Base-by-base conservation (phyloP, 176 grass and related monocot species). In the Miscanthus lutarioriparius region DNA sequence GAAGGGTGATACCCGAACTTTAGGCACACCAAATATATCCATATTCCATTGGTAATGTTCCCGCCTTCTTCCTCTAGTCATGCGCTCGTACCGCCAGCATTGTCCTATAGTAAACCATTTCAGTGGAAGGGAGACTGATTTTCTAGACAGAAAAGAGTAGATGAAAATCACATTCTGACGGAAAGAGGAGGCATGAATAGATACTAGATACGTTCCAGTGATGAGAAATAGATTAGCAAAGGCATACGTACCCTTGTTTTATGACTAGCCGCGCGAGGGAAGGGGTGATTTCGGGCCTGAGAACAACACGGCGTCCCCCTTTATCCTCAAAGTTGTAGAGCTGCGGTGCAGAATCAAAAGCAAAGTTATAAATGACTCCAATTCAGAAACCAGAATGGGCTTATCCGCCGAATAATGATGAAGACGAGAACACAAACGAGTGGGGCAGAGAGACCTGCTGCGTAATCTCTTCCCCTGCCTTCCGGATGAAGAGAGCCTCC, bases 51-150 rank as follows among this genome's bases (percentile, higher is more conserved):
- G 95, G 64, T 94, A 97, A 90, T 97, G 95, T 16, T 97, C 95
- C 54, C 92, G 90, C 27, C 95, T 88, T 59, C 95, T 94, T 77
- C 92, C 95, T 85, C 92, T 83, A 64, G 92, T 97, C 95, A 97
- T 97, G 44, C 95, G 87, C 69, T 97, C 95, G 72, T 97, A 97
- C 25, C 95, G 81, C 95, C 95, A 97, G 70, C 95, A 97, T 32
- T 97, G 95, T 80, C 95, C 95, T 88, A 97, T 97, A 66, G 95
- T 92, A 87, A 94, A 97, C 95, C 95, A 97, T 86, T 94, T 97
- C 80, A 97, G 86, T 72, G 92, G 95, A 86, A 97, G 88, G 62
- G 95, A 94, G 78, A 91, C 78, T 67, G 95, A 97, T 83, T 97
- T 94, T 86, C 95, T 92, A 90, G 71, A 88, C 88, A 93, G 62